Evolutionary conservation across 2,329 filamentous ascomycete species (phyloP).

Genomic region (Diplodia intermedia): DNA sequence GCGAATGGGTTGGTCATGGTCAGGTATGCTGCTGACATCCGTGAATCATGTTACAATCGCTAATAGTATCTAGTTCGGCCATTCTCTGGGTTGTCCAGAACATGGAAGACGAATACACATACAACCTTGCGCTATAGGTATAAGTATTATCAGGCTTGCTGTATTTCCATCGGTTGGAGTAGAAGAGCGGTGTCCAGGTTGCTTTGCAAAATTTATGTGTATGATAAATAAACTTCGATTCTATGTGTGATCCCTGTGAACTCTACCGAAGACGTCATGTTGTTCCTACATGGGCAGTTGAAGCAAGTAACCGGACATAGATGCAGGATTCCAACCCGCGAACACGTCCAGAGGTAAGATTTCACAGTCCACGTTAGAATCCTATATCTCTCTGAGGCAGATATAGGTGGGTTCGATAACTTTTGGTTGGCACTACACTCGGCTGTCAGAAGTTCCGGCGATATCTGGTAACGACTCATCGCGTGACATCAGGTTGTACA

Average conservation of each 20-base stretch:
- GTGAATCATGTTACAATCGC: constrained; percentile 32
- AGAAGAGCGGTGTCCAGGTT: constrained; percentile 8
- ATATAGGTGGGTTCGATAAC: too few species aligned
- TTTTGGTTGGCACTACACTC: not conserved
- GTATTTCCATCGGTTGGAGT: constrained; percentile 3
- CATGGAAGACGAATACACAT: constrained; percentile 76
- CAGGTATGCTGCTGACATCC: constrained; percentile 58
- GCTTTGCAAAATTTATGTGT: not conserved
- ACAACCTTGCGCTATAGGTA: constrained; percentile 67
- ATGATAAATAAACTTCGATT: constrained; percentile 19
- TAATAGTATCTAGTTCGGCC: constrained; percentile 58
- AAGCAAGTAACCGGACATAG: too few species aligned
- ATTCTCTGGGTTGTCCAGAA: constrained; percentile 75
- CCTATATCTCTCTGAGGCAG: too few species aligned
- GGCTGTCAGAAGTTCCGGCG: not conserved
- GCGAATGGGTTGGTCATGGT: constrained; percentile 71
- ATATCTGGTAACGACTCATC: not conserved
- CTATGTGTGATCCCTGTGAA: not conserved
- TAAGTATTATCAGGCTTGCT: not conserved
- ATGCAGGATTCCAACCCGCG: too few species aligned
- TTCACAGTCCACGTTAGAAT: too few species aligned
- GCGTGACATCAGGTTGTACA: constrained; percentile 12
- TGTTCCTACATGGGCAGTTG: too few species aligned
- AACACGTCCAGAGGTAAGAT: too few species aligned
- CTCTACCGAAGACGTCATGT: too few species aligned